Base-by-base conservation (phyloP, 2,329 filamentous ascomycete species). In the Ophiostoma quercus region DNA sequence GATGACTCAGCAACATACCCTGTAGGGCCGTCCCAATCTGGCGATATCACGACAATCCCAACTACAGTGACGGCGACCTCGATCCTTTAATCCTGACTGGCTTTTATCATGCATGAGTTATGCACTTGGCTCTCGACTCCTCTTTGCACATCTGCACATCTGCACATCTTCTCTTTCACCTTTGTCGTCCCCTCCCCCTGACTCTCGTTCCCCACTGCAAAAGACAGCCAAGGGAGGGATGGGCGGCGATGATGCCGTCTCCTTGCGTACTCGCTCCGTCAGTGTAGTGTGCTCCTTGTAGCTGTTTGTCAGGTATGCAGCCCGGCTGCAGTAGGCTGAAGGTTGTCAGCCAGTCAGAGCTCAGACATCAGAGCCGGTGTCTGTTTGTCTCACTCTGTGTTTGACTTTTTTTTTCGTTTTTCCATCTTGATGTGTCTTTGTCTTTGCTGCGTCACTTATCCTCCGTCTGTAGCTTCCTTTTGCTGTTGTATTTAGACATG, bases 311-410 rank as follows among this genome's bases (percentile, higher is more conserved):
- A 47, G 41, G 16, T 8, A 5, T 47, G 43, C 16, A 47, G 43
- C 43, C 16, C 1, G 43, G 43, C 43, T n/a, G 43, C 43, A 47
- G 43, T 47, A 47, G 43, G 19, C 43, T 47, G 43, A 19, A 19
- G 19, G 16, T 16, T 47, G 43, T n/a, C 43, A 47, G 22, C 51
- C 51, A 57, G 22, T 57, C 51, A 29, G 3, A 29, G 22, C 7
- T 3, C 51, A 57, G 51, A 57, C n/a, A 57, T 25, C 51, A 57
- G 51, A 57, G 51, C 51, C 51, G 51, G 57, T 34, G 57, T 62
- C 57, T 19, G 25, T 32, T 25, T 25, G 25, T 62, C 57, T 62
- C 57, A 62, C 25, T 19, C 22, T 54, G 16, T n/a, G 54, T 22
- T 14, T 60, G 25, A n/a, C 54, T 29, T 60, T 29, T 11, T 14